Conservation (phyloP, 805 yeast genomes). For the Barnettozyma pratensis region DNA sequence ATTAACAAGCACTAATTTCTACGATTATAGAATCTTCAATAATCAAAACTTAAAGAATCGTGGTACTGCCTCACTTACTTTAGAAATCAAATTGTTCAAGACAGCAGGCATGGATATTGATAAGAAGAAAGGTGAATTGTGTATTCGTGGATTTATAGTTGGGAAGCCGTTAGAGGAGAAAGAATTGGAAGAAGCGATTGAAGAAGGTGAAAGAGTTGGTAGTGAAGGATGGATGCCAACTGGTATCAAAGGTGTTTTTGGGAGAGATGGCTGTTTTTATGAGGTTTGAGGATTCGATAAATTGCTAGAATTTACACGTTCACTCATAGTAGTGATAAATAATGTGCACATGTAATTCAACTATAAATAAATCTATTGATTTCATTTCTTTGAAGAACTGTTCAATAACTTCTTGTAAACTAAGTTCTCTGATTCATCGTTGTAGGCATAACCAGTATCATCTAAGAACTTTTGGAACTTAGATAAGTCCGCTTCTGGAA, state of each 20-base stretch:
- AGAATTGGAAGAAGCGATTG: conserved; percentile 26
- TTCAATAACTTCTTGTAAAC: conserved; percentile 79
- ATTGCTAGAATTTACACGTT: too few species aligned
- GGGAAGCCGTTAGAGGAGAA: conserved; percentile 42
- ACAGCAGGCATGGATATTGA: conserved; percentile 27
- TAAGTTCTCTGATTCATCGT: conserved; percentile 78
- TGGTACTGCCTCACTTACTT: conserved; percentile 56
- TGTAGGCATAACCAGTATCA: conserved; percentile 67
- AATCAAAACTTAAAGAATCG: conserved; percentile 31
- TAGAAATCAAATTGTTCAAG: conserved; percentile 52
- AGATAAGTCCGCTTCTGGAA: conserved; percentile 64
- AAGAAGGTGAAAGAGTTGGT: conserved; percentile 30
- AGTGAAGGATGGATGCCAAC: conserved; percentile 49
- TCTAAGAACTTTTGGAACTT: conserved; percentile 66
- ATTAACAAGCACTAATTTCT: conserved; percentile 50
- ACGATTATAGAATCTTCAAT: conserved; percentile 51
- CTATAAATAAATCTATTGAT: too few species aligned
- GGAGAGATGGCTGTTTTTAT: conserved; percentile 70
- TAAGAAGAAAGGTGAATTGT: conserved; percentile 44
- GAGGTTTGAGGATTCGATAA: conserved; percentile 16
- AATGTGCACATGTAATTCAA: too few species aligned
- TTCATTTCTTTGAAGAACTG: neutral
- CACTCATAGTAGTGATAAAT: too few species aligned
- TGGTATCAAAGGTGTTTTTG: conserved; percentile 54
- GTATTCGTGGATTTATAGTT: conserved; percentile 60